A percentile compares a stretch with the other conserved stretches of the same genome.
These are phyloP conservation scores for Penstemon barbatus DNA, from an alignment of 257 asterid genomes.

Conservation along the genomic window DNA sequence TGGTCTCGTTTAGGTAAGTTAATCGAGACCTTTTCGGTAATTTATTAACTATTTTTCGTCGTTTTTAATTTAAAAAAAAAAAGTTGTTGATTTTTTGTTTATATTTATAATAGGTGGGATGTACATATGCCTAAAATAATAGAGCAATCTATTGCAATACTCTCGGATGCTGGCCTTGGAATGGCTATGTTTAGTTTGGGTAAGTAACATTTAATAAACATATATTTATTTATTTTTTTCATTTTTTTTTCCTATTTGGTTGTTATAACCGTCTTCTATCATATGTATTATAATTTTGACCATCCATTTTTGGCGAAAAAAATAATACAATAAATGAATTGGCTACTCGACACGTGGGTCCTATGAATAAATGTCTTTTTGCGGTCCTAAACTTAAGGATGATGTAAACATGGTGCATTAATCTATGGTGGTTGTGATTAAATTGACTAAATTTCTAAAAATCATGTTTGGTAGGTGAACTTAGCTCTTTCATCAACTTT, in stretches of 20 bases:
- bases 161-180: constrained; percentile 97
- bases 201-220: constrained; percentile 31
- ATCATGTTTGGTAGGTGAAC: too few species aligned
- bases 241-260: not conserved
- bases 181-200: constrained; percentile 99
- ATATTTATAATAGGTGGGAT: constrained; percentile 62
- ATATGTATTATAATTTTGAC: constrained; percentile 18
- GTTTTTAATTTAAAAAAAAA: constrained; percentile 5
- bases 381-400: constrained; percentile 36
- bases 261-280: not conserved
- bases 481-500: too few species aligned
- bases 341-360: constrained; percentile 44
- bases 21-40: constrained; percentile 11
- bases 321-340: constrained; percentile 15
- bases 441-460: constrained; percentile 3
- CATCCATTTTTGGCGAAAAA: constrained; percentile 33
- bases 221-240: not conserved
- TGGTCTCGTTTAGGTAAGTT: constrained; percentile 62
- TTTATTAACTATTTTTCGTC: not conserved
- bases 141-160: constrained; percentile 64
- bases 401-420: constrained; percentile 21
- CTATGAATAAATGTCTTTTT: constrained; percentile 28
- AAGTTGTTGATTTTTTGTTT: not conserved
- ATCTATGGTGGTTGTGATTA: constrained; percentile 34
- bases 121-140: constrained; percentile 79